phyloP scores from a whole-genome alignment of 2,329 filamentous ascomycete genomes.

The Neofusicoccum kwambonambiense region DNA sequence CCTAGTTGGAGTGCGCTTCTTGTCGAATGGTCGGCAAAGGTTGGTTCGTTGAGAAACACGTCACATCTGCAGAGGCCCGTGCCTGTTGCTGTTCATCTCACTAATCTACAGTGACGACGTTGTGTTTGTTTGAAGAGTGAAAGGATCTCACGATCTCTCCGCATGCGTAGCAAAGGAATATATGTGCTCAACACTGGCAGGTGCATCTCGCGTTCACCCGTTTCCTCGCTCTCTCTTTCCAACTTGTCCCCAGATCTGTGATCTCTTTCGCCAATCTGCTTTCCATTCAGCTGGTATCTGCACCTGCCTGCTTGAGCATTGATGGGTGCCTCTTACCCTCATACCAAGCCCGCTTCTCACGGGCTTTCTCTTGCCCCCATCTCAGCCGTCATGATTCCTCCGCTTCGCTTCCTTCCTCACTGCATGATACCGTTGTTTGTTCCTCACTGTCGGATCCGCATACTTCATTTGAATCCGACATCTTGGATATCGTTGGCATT shows the following conservation, averaged over 20 bases:
- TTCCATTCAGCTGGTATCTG: background rate
- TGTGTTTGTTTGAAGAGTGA: no score
- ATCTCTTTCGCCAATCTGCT: background rate
- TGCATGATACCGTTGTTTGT: constrained; percentile 6
- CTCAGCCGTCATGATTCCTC: background rate
- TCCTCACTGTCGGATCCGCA: background rate
- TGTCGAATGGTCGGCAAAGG: no score
- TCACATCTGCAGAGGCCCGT: no score
- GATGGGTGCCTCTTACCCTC: background rate
- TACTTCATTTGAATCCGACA: background rate
- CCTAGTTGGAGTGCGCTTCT: no score
- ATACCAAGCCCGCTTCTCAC: background rate
- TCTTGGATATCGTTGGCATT: constrained; percentile 16
- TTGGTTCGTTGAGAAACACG: no score
- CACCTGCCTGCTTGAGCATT: background rate
- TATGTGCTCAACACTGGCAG: background rate
- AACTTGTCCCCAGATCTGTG: background rate
- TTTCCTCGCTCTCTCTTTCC: background rate
- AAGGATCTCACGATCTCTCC: no score
- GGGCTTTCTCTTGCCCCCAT: background rate
- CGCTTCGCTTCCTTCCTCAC: background rate
- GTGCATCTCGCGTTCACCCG: background rate
- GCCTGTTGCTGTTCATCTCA: no score
- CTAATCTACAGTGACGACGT: no score
- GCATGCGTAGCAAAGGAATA: no score